A percentile compares a stretch with the other conserved stretches of the same genome.
Evolutionary conservation across 495 filamentous ascomycete species (phyloP).

Genomic region (Penicillium salamii): DNA sequence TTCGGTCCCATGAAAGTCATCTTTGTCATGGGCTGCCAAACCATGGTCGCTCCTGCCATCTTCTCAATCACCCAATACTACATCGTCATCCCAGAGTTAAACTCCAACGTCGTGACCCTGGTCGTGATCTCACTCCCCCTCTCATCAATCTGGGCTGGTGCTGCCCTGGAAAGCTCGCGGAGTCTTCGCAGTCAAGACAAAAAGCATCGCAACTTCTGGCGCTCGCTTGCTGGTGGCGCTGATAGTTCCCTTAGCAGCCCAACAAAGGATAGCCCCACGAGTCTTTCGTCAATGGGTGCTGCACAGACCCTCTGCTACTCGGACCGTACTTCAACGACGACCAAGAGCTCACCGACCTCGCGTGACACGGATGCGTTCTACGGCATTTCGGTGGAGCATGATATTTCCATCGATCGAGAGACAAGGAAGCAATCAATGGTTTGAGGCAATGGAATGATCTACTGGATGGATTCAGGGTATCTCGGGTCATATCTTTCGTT

Average conservation of each 20-base stretch:
- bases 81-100: constrained; percentile 52
- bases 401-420: constrained; percentile 26
- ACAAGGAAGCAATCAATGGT: constrained; percentile 10
- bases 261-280: constrained; percentile 12
- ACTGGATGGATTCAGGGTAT: too few relatives aligned
- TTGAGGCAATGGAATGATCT: neutral
- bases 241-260: constrained; percentile 13
- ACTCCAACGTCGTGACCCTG: constrained; percentile 60
- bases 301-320: constrained; percentile 32
- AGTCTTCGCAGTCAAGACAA: constrained; percentile 2
- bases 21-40: constrained; percentile 73
- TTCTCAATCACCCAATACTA: constrained; percentile 66
- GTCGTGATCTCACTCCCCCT: constrained; percentile 75
- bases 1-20: constrained; percentile 70
- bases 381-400: constrained; percentile 35
- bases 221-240: constrained; percentile 13
- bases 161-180: constrained; percentile 29
- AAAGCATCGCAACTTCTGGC: constrained; percentile 29
- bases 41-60: constrained; percentile 76
- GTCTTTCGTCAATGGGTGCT: constrained; percentile 13
- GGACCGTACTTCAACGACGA: constrained; percentile 10
- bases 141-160: constrained; percentile 73
- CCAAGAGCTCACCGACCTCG: constrained; percentile 7
- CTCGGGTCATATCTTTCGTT: too few relatives aligned
- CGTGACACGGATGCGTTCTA: constrained; percentile 16